Conservation (phyloP, 2,329 filamentous ascomycete species). For the Sporothrix euskadiensis region DNA sequence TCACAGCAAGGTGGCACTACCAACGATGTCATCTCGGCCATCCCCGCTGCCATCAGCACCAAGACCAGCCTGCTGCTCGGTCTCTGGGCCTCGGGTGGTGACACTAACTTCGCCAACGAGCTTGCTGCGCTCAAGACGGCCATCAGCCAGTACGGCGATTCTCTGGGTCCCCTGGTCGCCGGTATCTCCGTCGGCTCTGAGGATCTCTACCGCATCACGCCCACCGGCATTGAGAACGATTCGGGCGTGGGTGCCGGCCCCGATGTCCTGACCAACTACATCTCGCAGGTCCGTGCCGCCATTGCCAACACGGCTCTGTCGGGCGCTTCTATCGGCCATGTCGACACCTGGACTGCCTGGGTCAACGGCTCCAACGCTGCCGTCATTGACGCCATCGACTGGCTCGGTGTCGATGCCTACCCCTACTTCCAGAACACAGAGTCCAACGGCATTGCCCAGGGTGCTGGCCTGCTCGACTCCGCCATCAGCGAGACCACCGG, state of each 20-base stretch:
- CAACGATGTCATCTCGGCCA: conserved; percentile 67
- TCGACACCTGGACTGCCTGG: conserved; percentile 86
- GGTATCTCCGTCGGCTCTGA: conserved; percentile 86
- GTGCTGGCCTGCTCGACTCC: conserved; percentile 66
- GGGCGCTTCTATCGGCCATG: conserved; percentile 68
- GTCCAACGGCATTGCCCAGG: conserved; percentile 65
- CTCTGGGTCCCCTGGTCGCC: conserved; percentile 66
- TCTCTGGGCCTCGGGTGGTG: conserved; percentile 75
- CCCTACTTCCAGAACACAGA: conserved; percentile 76
- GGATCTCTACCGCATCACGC: conserved; percentile 79
- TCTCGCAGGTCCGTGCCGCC: conserved; percentile 64
- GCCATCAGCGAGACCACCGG: conserved; percentile 62
- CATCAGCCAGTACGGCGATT: conserved; percentile 65
- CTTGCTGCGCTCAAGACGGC: conserved; percentile 69
- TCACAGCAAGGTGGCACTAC: conserved; percentile 60
- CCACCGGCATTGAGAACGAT: conserved; percentile 64
- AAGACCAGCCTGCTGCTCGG: conserved; percentile 78
- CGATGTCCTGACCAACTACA: conserved; percentile 65
- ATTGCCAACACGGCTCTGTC: conserved; percentile 64
- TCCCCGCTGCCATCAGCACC: conserved; percentile 79
- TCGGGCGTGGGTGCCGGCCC: conserved; percentile 64
- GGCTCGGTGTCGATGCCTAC: conserved; percentile 82
- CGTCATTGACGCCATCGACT: conserved; percentile 71
- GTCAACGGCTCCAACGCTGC: conserved; percentile 70
- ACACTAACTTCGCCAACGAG: conserved; percentile 67